Evolutionary conservation across 768 basidiomycete species (phyloP), one percentile per base, ranked within the genome.

Genomic region (Calocybe gangraenosa): DNA sequence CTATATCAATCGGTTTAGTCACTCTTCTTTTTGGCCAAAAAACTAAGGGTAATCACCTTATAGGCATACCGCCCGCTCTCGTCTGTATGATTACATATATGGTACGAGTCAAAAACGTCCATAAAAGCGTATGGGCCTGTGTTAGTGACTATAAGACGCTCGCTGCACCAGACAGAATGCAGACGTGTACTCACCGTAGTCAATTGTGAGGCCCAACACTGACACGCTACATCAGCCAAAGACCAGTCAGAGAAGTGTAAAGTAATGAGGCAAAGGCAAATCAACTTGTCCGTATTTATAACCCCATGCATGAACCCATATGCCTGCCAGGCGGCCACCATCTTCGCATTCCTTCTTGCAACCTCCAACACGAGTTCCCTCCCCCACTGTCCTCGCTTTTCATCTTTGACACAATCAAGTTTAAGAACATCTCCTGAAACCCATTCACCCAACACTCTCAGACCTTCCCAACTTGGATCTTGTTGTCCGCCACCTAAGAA

Each of bases 241-340:
- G 34, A 10, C 44, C 61, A 23, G 34, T 40, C 19, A 31, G 45
- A 41, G 23, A 21, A 25, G 7, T 22, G 11, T 14, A 36, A 9
- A 8, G 8, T 20, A 37, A 11, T 18, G 14, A 41, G 5, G 11
- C 20, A 11, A n/a, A n/a, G n/a, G n/a, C n/a, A 22, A 32, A 22
- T 44, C 47, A 53, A 87, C 87, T 95, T 96, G 69, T 97, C 95
- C 1, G 94, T 95, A 59, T 98, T 98, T 55, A 99, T 92, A 30
- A 99, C 95, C 0, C 92, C 92, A 58, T 93, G 90, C 91, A 92
- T 91, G 61, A 89, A 93, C 1, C 92, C 92, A 62, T 87, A 88
- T 6, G 81, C 91, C 65, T 98, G 95, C 96, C 96, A 98, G 3
- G 76, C 86, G 8, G 93, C 96, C 0, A 93, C 89, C 88, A 94